Base-by-base conservation (phyloP, 495 filamentous ascomycete species). In the Delitschia confertaspora region DNA sequence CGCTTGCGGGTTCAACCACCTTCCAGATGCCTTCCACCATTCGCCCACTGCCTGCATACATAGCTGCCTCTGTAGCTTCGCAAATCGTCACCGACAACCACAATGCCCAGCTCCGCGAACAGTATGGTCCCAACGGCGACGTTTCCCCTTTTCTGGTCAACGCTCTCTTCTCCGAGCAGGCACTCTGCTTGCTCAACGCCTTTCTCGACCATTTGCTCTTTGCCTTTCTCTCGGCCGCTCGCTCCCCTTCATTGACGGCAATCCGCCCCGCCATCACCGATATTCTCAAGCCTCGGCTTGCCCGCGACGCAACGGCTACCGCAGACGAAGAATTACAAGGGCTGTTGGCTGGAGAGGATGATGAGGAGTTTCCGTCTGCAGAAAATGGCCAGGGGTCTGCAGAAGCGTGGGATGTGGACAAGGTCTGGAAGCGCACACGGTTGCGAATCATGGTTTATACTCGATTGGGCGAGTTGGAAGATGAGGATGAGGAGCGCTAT, bases 361-460 rank as follows among this genome's bases (percentile, higher is more conserved):
- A 84, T 20, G 83, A 86, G 30, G 78, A 85, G 35, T 38, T 72
- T 16, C 53, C 70, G 5, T 72, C 77, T 6, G 68, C 72, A 44
- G 65, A 77, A 8, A 68, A 74, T 17, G 70, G 64, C 2, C 65
- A 71, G 4, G 68, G 71, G 17, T 67, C 69, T 0, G 63, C 60
- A 36, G 68, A 68, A 1, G 78, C 80, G 42, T 95, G 88, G 75
- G 86, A 96, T 58, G 66, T 94, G 10, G 79, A 94, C 56, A 67
- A 80, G 33, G 78, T 87, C 10, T 99, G 88, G 88, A 94, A 87
- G 62, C 73, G 88, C 38, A 88, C 86, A 1, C 80, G 93, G 36
- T 65, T 99, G 42, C 77, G 91, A 40, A 91, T 88, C 58, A 96
- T 99, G 93, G 89, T 96, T 13, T 96, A 96, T 60, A 96, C 86